Evolutionary conservation across 805 yeast species (phyloP), one percentile per base, ranked within the genome.

Genomic region (Pichia manshurica): DNA sequence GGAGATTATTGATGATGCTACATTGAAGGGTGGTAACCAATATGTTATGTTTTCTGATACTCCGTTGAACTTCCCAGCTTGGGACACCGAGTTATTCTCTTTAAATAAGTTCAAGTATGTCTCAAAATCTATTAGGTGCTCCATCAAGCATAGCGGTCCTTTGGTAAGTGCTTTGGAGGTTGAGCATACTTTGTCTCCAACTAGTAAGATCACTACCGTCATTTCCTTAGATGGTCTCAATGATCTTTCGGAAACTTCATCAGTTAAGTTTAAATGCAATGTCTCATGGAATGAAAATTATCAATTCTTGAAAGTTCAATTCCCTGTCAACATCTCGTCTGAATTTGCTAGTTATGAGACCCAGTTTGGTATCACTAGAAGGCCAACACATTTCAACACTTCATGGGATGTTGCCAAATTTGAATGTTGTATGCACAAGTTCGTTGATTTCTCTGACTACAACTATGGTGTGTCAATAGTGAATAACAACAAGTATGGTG

Each of bases 331-430:
- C 25, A 74, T 91, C 17, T 78, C 78, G 55, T 74, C 78, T 35
- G 93, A 90, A 19, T 73, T 60, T 46, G 98, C 96, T 2, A 79
- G 81, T 48, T 93, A 87, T 64, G 99, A 91, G 65, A 89, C 97
- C 2, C 96, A 90, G 64, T 91, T 87, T 66, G 99, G 99, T 46
- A 67, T 86, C 40, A 91, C 96, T 5, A 81, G 78, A 58, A 79
- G 98, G 55, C 96, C 98, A 42, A 91, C 98, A 0, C 97, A 91
- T 66, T 91, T 73, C 69, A 93, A 91, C 63, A 91, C 99, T 0
- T 72, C 87, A 0, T 91, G 98, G 98, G 99, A 91, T 60, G 84
- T 84, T 31, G 98, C 98, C 49, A 90, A 89, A 64, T 91, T 91
- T 65, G 99, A 91, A 67, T 96, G 89, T 10, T 87, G 96, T 60